Percentiles rank a stretch among this genome's conserved stretches.
Evolutionary conservation across 441 rosid species (phyloP).

Genomic region (Francoa sonchifolia): DNA sequence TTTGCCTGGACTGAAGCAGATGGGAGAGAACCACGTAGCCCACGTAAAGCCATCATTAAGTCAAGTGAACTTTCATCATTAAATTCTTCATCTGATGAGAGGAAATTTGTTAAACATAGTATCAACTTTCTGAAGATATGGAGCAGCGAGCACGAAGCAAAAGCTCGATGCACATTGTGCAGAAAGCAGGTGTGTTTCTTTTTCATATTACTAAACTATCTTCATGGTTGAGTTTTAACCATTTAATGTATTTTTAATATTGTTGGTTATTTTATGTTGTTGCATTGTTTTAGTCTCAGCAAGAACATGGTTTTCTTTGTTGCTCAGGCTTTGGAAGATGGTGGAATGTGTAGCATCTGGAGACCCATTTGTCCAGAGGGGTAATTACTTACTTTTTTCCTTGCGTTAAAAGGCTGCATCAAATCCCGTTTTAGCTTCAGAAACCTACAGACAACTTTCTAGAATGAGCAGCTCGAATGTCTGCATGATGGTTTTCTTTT

Average conservation of each 20-base stretch:
- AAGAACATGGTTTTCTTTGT: constrained; percentile 10
- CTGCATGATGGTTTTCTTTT: neutral
- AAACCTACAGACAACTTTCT: no score
- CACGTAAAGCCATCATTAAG: constrained; percentile 41
- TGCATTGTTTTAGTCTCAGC: neutral
- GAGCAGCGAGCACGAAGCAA: constrained; percentile 77
- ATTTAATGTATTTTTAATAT: no score
- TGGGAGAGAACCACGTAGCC: constrained; percentile 26
- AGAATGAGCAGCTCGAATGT: no score
- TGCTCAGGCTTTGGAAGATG: constrained; percentile 59
- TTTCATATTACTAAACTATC: constrained; percentile 3
- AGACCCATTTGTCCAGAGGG: constrained; percentile 84
- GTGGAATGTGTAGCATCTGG: constrained; percentile 76
- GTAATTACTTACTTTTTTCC: constrained; percentile 27
- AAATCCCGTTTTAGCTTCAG: neutral
- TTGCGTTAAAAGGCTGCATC: no score
- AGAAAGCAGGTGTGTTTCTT: constrained; percentile 61
- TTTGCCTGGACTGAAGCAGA: constrained; percentile 68
- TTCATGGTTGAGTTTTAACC: no score
- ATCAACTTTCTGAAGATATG: constrained; percentile 76
- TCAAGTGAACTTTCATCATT: constrained; percentile 55
- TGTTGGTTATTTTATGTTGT: neutral
- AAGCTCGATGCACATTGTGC: constrained; percentile 70
- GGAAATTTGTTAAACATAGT: constrained; percentile 60
- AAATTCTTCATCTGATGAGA: constrained; percentile 35